These are phyloP conservation scores for Xanthoconium separans DNA, from an alignment of 1,284 basidiomycete species.

Conservation along the genomic window DNA sequence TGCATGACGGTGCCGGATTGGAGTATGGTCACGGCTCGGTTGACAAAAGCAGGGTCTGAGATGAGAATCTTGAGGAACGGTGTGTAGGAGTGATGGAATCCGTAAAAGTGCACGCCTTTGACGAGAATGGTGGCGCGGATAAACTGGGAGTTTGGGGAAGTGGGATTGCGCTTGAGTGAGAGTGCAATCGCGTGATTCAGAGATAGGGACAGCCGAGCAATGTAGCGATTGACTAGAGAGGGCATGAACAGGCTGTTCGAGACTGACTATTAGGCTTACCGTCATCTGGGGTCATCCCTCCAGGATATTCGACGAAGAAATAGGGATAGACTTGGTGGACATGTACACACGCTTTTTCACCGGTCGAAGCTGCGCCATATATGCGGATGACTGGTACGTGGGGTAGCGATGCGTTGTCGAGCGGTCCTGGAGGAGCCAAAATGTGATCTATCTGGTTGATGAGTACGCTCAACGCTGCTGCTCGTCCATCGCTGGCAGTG, in stretches of 20 bases:
- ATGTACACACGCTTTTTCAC: conserved; percentile 83
- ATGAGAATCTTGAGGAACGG: conserved; percentile 91
- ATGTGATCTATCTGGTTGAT: conserved; percentile 70
- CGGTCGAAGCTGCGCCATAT: conserved; percentile 80
- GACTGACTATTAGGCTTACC: conserved; percentile 34
- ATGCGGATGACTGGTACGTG: conserved; percentile 82
- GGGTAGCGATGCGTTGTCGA: conserved; percentile 63
- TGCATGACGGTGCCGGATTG: conserved; percentile 81
- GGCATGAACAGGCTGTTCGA: conserved; percentile 5
- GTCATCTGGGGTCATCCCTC: conserved; percentile 49
- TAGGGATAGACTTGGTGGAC: conserved; percentile 89
- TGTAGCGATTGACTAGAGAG: conserved; percentile 64
- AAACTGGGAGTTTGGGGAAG: conserved; percentile 54
- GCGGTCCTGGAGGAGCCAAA: conserved; percentile 51
- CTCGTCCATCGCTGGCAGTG: too few relatives aligned
- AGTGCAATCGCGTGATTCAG: conserved; percentile 79
- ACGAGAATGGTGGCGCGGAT: conserved; percentile 79
- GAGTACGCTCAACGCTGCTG: conserved; percentile 46
- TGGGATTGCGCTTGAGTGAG: conserved; percentile 65
- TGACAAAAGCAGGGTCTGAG: conserved; percentile 67
- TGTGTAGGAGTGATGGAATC: conserved; percentile 83
- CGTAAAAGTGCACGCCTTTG: conserved; percentile 96
- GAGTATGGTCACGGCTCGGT: conserved; percentile 72
- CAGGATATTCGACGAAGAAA: conserved; percentile 71
- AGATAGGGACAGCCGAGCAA: conserved; percentile 62